Conservation (phyloP, 768 basidiomycete species). For the Hygrocybe punicea region DNA sequence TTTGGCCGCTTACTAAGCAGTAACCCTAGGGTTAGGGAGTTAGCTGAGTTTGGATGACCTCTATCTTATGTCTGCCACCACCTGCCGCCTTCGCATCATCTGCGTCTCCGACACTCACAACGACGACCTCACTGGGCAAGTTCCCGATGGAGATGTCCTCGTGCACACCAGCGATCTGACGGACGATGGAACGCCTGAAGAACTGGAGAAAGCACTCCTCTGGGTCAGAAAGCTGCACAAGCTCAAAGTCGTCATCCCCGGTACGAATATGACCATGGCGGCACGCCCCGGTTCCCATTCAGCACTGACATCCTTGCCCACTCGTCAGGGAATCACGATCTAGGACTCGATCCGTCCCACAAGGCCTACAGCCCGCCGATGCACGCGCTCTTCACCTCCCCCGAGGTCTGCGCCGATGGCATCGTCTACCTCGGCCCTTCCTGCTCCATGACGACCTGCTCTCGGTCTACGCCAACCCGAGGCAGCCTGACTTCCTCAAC, state of each 20-base stretch:
- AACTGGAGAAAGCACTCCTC: not conserved
- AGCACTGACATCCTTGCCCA: not conserved
- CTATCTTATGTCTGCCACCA: not conserved
- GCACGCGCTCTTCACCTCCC: not conserved
- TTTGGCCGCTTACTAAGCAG: too few species aligned
- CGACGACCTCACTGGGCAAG: not conserved
- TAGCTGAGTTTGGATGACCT: too few species aligned
- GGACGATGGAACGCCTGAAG: not conserved
- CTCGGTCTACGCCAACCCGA: slow-evolving; percentile 1
- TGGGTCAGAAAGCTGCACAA: slow-evolving; percentile 5
- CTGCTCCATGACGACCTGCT: not conserved
- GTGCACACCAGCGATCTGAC: not conserved
- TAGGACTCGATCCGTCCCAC: slow-evolving; percentile 1
- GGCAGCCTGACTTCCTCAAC: not conserved
- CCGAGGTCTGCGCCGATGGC: not conserved
- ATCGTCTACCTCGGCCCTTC: not conserved
- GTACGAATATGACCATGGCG: not conserved
- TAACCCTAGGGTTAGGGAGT: too few species aligned
- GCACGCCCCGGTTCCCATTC: not conserved
- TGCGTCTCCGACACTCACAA: slow-evolving; percentile 2
- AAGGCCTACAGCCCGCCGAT: not conserved
- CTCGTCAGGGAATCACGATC: slow-evolving; percentile 4
- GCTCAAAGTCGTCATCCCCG: slow-evolving; percentile 7
- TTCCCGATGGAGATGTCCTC: not conserved
- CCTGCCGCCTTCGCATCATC: not conserved